Conservation (phyloP, 163 green algal species). For the Chlorella variabilis region DNA sequence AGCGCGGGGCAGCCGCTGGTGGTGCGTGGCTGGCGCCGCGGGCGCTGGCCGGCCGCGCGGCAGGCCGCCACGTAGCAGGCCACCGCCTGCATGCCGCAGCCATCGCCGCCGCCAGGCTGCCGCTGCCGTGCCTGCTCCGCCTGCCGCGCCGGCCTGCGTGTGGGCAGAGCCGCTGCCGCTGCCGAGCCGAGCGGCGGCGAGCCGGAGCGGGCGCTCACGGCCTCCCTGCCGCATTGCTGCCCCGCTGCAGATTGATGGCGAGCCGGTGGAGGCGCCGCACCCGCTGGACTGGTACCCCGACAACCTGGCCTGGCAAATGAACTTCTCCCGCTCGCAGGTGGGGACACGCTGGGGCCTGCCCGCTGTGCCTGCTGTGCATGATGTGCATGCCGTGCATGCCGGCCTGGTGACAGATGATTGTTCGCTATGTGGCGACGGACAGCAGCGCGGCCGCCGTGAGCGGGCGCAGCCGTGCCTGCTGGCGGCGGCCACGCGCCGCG, state of each 20-base stretch:
- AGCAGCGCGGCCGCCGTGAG: no score
- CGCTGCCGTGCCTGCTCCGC: neutral
- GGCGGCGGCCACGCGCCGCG: no score
- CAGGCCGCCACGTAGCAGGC: no score
- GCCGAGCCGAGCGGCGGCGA: no score
- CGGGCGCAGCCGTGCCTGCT: no score
- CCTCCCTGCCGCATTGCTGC: neutral
- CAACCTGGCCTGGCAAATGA: slow-evolving; percentile 92
- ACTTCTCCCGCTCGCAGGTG: slow-evolving; percentile 72
- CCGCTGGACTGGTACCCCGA: slow-evolving; percentile 94
- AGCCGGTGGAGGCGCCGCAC: slow-evolving; percentile 75
- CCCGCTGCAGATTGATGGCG: slow-evolving; percentile 71
- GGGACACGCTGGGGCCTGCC: neutral
- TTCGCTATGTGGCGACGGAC: no score
- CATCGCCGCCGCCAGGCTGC: no score
- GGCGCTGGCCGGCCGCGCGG: neutral
- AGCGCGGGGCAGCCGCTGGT: neutral
- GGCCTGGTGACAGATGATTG: no score
- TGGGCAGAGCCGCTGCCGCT: no score
- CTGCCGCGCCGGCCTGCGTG: no score
- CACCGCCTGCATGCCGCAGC: neutral
- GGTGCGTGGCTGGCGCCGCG: neutral
- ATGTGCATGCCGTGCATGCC: no score
- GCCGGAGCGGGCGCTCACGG: no score
- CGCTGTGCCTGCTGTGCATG: neutral